phyloP scores from a whole-genome alignment of 129 eudicot species.

The Pseudognaphalium luteoalbum region DNA sequence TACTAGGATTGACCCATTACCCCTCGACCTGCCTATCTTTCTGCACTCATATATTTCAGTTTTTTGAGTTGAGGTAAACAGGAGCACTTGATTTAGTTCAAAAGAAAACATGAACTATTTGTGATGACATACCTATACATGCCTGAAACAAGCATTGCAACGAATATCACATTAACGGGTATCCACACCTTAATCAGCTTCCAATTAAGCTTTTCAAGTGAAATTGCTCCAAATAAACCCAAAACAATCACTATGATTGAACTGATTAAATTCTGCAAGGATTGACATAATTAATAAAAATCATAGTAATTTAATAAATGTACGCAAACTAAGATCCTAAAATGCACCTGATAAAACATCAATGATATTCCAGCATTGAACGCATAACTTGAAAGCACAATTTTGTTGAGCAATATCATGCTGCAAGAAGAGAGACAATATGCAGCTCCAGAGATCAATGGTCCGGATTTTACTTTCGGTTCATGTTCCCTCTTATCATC shows the following conservation, averaged over 20 bases:
- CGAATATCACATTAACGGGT: constrained; percentile 71
- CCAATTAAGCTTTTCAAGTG: constrained; percentile 65
- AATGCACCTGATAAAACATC: constrained; percentile 77
- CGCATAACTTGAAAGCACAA: constrained; percentile 68
- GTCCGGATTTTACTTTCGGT: constrained; percentile 48
- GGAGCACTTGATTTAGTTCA: background rate
- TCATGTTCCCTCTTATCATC: constrained; percentile 51
- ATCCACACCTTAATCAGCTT: constrained; percentile 73
- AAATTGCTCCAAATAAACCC: constrained; percentile 61
- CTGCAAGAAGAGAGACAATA: constrained; percentile 87
- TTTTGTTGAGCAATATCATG: constrained; percentile 82
- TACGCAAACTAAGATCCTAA: background rate
- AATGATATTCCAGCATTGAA: constrained; percentile 80
- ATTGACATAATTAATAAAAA: background rate
- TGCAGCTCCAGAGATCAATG: constrained; percentile 67
- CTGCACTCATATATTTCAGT: background rate
- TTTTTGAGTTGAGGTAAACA: background rate
- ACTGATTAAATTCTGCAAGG: constrained; percentile 72
- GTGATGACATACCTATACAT: constrained; percentile 63
- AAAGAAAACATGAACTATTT: constrained; percentile 3
- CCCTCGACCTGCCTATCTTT: background rate
- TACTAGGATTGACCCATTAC: background rate
- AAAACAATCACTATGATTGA: constrained; percentile 54
- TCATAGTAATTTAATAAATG: background rate
- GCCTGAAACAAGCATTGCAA: constrained; percentile 87